Evolutionary conservation across 495 filamentous ascomycete genomes (phyloP).

Genomic region (Opeltia flavorubescens): DNA sequence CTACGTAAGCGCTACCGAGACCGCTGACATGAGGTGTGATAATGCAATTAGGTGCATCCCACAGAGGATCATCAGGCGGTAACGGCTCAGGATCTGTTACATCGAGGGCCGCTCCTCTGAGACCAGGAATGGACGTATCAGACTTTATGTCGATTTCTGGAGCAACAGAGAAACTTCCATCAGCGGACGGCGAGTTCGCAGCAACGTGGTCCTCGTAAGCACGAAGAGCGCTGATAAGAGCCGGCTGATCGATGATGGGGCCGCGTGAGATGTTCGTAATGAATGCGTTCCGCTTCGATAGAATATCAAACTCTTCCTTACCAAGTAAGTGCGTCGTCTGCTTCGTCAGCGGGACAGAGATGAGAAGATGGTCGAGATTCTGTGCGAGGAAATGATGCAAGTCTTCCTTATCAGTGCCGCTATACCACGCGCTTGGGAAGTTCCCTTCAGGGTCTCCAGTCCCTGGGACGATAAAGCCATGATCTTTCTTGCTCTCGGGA

Average conservation of each 20-base stretch:
- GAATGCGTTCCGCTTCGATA: slow-evolving; percentile 42
- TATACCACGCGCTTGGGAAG: slow-evolving; percentile 60
- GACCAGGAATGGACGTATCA: slow-evolving; percentile 14
- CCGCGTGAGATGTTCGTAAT: slow-evolving; percentile 68
- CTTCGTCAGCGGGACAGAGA: slow-evolving; percentile 58
- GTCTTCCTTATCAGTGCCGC: slow-evolving; percentile 43
- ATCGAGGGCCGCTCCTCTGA: slow-evolving; percentile 67
- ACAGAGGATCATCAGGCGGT: slow-evolving; percentile 53
- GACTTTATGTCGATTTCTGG: not conserved
- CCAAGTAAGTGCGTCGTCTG: slow-evolving; percentile 50
- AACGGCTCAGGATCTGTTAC: slow-evolving; percentile 81
- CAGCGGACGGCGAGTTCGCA: not conserved
- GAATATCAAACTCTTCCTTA: slow-evolving; percentile 49
- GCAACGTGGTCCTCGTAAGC: slow-evolving; percentile 11
- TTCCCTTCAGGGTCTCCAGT: slow-evolving; percentile 65
- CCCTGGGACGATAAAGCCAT: slow-evolving; percentile 55
- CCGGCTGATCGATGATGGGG: slow-evolving; percentile 53
- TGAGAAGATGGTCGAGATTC: slow-evolving; percentile 62
- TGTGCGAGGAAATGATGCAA: slow-evolving; percentile 52
- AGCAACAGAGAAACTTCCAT: not conserved
- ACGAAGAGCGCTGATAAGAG: slow-evolving; percentile 49
- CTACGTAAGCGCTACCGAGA: slow-evolving; percentile 39
- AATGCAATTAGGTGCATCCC: slow-evolving; percentile 57
- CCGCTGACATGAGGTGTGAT: slow-evolving; percentile 74
- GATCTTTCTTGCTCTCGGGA: slow-evolving; percentile 43